Evolutionary conservation across 179 eudicot genomes (phyloP).

Genomic region (Amaranthus tricolor): DNA sequence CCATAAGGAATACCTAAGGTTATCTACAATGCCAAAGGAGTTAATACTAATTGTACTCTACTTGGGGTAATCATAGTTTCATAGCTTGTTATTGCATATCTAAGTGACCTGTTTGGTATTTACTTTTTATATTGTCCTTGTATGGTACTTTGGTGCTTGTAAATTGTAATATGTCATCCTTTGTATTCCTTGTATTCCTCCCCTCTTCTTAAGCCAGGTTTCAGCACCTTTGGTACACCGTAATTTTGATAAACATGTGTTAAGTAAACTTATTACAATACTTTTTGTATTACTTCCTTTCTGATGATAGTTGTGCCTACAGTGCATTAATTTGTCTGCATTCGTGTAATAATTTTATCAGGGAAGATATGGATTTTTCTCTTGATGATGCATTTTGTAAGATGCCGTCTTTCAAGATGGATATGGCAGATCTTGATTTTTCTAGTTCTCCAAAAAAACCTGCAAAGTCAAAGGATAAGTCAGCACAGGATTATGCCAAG

Average conservation of each 20-base stretch:
- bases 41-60: neutral
- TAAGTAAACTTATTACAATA: neutral
- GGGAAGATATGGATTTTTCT: conserved; percentile 74
- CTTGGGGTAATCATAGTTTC: neutral
- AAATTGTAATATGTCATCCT: neutral
- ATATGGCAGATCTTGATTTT: conserved; percentile 71
- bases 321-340: neutral
- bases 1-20: neutral
- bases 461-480: conserved; percentile 46
- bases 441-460: conserved; percentile 53
- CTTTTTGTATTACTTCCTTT: conserved; percentile 7
- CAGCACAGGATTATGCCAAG: conserved; percentile 46
- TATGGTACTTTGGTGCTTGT: neutral
- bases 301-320: neutral
- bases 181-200: neutral
- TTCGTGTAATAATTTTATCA: conserved; percentile 27
- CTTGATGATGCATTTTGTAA: conserved; percentile 74
- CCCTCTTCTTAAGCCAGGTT: neutral
- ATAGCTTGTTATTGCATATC: neutral
- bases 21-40: neutral
- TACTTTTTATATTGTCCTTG: neutral
- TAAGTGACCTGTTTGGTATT: neutral
- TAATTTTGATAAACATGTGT: neutral
- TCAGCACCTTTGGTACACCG: neutral
- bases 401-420: conserved; percentile 70